A percentile compares a stretch with the other conserved stretches of the same genome.
These are phyloP conservation scores for Vicia villosa DNA, from an alignment of 306 rosid species.

Conservation along the genomic window DNA sequence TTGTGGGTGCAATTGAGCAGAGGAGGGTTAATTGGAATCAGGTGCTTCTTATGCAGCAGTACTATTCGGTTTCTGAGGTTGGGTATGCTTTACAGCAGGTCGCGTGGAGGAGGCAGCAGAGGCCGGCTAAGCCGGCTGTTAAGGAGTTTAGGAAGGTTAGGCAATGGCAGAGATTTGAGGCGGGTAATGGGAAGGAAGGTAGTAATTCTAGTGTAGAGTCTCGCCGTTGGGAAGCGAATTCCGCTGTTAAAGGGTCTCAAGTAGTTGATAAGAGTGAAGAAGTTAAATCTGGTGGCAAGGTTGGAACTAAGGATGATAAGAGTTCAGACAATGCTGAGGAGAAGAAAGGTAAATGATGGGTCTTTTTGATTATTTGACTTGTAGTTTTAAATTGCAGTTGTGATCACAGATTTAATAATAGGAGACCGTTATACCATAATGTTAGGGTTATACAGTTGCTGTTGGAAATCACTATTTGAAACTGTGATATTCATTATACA, in stretches of 20 bases:
- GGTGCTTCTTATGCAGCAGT: constrained; percentile 96
- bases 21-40: constrained; percentile 89
- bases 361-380: neutral
- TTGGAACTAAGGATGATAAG: constrained; percentile 54
- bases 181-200: constrained; percentile 46
- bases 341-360: constrained; percentile 57
- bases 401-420: neutral
- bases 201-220: constrained; percentile 57
- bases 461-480: neutral
- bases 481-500: neutral
- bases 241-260: constrained; percentile 49
- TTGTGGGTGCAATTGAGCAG: constrained; percentile 66
- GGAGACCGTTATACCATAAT: neutral
- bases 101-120: constrained; percentile 80
- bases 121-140: constrained; percentile 55
- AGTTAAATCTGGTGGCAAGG: constrained; percentile 48
- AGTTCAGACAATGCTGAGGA: constrained; percentile 47
- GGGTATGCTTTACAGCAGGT: constrained; percentile 72
- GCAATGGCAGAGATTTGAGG: constrained; percentile 65
- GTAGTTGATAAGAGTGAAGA: constrained; percentile 49
- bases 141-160: constrained; percentile 70
- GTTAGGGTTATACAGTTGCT: neutral
- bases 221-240: constrained; percentile 52
- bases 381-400: neutral
- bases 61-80: constrained; percentile 84